Percentiles rank a stretch among this genome's conserved stretches.
Evolutionary conservation across 352 stramenopile genomes (phyloP).

Genomic region (Pythium dissimile): DNA sequence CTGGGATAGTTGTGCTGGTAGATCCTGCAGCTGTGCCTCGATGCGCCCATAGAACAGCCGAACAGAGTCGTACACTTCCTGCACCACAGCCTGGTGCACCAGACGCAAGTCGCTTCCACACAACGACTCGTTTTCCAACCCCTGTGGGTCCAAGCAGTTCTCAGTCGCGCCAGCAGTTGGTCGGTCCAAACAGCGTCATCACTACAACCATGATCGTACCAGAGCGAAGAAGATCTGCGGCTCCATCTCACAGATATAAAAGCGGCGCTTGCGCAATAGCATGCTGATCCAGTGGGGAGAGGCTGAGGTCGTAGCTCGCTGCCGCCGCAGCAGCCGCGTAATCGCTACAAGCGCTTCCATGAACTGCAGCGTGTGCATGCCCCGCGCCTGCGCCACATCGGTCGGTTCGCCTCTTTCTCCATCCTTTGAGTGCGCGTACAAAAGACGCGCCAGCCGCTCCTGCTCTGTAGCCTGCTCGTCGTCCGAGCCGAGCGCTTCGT

Average conservation of each 20-base stretch:
- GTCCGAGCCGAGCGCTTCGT: constrained; percentile 57
- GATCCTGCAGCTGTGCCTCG: constrained; percentile 29
- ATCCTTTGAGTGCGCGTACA: constrained; percentile 29
- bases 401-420: neutral
- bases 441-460: constrained; percentile 43
- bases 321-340: constrained; percentile 31
- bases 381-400: neutral
- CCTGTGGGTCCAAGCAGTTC: neutral
- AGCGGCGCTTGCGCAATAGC: constrained; percentile 32
- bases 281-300: constrained; percentile 37
- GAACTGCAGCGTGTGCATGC: constrained; percentile 42
- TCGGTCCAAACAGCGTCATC: neutral
- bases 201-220: constrained; percentile 18
- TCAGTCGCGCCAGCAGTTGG: too few species aligned
- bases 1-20: neutral
- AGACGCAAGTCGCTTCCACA: constrained; percentile 33
- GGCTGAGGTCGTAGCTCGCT: neutral
- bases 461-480: constrained; percentile 58
- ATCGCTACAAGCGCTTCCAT: constrained; percentile 53
- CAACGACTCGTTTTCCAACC: too few species aligned
- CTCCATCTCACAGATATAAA: constrained; percentile 56
- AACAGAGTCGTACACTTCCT: constrained; percentile 49
- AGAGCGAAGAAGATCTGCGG: constrained; percentile 58
- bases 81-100: constrained; percentile 35
- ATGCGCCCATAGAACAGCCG: constrained; percentile 53